These are phyloP conservation scores for Arabidopsis suecica DNA, from an alignment of 345 rosid species.

Conservation along the genomic window DNA sequence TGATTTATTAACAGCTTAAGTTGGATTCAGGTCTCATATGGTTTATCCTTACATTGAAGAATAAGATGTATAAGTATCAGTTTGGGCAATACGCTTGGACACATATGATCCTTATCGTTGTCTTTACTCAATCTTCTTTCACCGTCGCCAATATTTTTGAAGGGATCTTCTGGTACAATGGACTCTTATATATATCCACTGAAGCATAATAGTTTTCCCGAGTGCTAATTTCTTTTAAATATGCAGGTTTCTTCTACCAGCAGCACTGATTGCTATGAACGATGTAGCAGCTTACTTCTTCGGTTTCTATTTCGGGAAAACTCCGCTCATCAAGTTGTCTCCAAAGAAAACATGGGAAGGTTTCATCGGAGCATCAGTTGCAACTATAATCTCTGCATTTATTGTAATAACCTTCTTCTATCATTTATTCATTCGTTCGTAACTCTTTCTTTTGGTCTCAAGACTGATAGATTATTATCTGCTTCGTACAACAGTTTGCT, in stretches of 20 bases:
- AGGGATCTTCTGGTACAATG: conserved; percentile 91
- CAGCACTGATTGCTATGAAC: conserved; percentile 85
- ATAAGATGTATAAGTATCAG: conserved; percentile 97
- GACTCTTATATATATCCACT: background rate
- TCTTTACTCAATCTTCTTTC: conserved; percentile 88
- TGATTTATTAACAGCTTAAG: background rate
- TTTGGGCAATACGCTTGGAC: conserved; percentile 99
- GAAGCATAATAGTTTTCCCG: background rate
- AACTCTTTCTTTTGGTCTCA: conserved; percentile 5
- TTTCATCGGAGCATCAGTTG: conserved; percentile 88
- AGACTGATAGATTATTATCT: conserved; percentile 10
- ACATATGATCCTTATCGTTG: conserved; percentile 96
- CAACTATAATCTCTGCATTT: conserved; percentile 85
- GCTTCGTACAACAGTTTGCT: conserved; percentile 69
- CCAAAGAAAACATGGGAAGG: conserved; percentile 99
- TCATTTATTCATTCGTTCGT: conserved; percentile 7
- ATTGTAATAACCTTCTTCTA: conserved; percentile 53
- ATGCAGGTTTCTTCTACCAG: conserved; percentile 95
- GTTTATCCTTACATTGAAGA: conserved; percentile 94
- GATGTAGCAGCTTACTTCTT: conserved; percentile 86
- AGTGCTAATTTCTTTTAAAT: conserved; percentile 52
- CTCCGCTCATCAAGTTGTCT: conserved; percentile 88
- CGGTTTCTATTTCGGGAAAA: conserved; percentile 94
- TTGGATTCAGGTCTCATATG: conserved; percentile 77
- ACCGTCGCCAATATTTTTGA: conserved; percentile 93